Conservation (phyloP, 495 filamentous ascomycete species). For the Daldinia vernicosa region DNA sequence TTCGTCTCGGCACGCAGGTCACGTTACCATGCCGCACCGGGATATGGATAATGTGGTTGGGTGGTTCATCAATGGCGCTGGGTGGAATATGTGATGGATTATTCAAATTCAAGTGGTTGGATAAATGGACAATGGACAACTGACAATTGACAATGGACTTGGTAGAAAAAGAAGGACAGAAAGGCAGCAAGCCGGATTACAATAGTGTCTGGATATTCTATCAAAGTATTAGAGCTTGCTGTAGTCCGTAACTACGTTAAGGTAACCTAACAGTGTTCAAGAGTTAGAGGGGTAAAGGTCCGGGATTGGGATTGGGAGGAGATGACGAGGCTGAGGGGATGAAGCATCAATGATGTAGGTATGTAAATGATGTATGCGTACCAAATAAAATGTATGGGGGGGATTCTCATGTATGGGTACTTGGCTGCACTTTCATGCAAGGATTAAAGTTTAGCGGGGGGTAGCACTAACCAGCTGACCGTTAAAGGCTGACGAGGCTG, state of each 20-base stretch:
- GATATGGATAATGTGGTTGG: neutral
- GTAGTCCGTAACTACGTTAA: neutral
- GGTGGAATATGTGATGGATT: neutral
- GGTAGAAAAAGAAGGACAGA: neutral
- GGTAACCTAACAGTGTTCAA: slow-evolving; percentile 9
- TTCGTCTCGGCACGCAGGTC: slow-evolving; percentile 13
- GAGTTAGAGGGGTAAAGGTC: neutral
- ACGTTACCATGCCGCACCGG: slow-evolving; percentile 26
- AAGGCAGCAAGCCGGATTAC: neutral
- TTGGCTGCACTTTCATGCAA: slow-evolving; percentile 15
- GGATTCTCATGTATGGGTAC: slow-evolving; percentile 17
- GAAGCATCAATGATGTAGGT: slow-evolving; percentile 36
- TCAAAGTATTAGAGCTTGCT: slow-evolving; percentile 5
- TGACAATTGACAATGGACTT: neutral
- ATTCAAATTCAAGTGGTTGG: neutral
- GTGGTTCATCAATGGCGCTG: slow-evolving; percentile 2
- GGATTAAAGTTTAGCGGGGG: slow-evolving; percentile 33
- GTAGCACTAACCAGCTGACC: slow-evolving; percentile 28
- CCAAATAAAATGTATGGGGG: neutral
- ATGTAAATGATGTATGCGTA: slow-evolving; percentile 28
- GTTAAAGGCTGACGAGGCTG: slow-evolving; percentile 36
- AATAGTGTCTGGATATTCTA: slow-evolving; percentile 7
- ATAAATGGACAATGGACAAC: neutral
- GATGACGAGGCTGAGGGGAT: slow-evolving; percentile 29
- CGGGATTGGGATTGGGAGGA: neutral